Base-by-base conservation (phyloP, 441 rosid genomes). In the Croton laevigatus region DNA sequence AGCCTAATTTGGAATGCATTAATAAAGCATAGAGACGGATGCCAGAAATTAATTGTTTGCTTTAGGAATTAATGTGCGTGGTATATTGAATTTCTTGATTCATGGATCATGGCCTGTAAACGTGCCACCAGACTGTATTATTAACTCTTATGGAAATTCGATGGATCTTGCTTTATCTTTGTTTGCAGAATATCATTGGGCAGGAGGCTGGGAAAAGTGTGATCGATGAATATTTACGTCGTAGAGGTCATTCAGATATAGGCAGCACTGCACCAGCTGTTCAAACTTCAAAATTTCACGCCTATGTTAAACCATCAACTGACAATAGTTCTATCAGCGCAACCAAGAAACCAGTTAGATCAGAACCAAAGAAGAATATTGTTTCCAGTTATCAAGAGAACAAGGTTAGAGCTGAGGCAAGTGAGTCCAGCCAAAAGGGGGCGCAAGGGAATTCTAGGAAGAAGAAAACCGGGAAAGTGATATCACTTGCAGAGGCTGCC, bases 401-500 rank as follows among this genome's bases (percentile, higher is more conserved):
- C 52, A 59, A 8, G 53, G 75, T 11, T 9, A 64, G 69, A 22
- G 53, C 66, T 59, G 75, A 73, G 68, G 64, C 75, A 64, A 70
- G 44, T 44, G 83, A 80, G 65, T 69, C 76, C 6, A 78, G 75
- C 36, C 78, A 74, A 32, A 84, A 75, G 76, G 86, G 81, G 17
- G 74, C 16, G 46, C 94, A 83, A 62, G 75, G 68, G 23, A 85
- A 76, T 80, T 85, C 89, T 37, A 88, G 76, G 82, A 92, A 89
- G 86, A 94, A 94, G 85, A 94, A 92, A 79, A 80, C 85, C 22
- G 97, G 91, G 49, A 92, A 88, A 69, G 97, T 89, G 12, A 62
- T 94, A 45, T 90, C 99, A 1, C 91, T 94, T 32, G 97, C 94
- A 13, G 99, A 92, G 76, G 98, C 93, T 70, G 93, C 96, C 22